A percentile compares a stretch with the other conserved stretches of the same genome.
phyloP scores from a whole-genome alignment of 1,139 yeast genomes.

The Meyerozyma elateridarum region DNA sequence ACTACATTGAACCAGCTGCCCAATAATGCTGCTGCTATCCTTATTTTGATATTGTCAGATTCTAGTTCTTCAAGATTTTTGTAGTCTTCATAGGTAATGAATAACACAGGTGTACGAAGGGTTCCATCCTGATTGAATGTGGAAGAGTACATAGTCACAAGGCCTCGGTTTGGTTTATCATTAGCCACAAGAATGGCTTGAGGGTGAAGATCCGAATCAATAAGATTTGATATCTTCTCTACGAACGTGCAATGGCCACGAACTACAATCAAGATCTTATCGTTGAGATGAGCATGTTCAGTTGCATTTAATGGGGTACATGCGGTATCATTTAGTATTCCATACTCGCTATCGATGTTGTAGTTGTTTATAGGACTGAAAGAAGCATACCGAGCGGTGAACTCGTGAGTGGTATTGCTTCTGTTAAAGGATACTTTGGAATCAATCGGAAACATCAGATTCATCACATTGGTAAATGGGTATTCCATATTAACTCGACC shows the following conservation, averaged over 20 bases:
- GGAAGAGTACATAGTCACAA: constrained; percentile 42
- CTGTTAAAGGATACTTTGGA: constrained; percentile 28
- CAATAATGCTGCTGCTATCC: constrained; percentile 30
- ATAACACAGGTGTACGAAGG: constrained; percentile 32
- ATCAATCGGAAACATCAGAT: constrained; percentile 42
- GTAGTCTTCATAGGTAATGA: constrained; percentile 37
- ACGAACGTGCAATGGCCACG: constrained; percentile 44
- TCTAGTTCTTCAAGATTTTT: constrained; percentile 15
- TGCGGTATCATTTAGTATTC: constrained; percentile 26
- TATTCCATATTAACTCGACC: constrained; percentile 25
- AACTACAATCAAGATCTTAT: constrained; percentile 29
- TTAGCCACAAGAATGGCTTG: constrained; percentile 37
- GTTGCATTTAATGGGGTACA: constrained; percentile 18
- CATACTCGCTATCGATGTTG: constrained; percentile 21
- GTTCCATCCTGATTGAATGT: constrained; percentile 36
- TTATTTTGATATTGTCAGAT: constrained; percentile 12
- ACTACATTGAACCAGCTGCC: constrained; percentile 40
- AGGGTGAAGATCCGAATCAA: constrained; percentile 27
- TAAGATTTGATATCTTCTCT: constrained; percentile 30
- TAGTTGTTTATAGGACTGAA: constrained; percentile 34
- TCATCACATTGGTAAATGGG: constrained; percentile 34
- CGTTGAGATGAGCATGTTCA: constrained; percentile 14
- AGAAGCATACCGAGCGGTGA: constrained; percentile 41
- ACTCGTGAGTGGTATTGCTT: constrained; percentile 16
- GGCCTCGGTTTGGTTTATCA: constrained; percentile 35